Evolutionary conservation across 306 rosid genomes (phyloP).

Genomic region (Pueraria montana): DNA sequence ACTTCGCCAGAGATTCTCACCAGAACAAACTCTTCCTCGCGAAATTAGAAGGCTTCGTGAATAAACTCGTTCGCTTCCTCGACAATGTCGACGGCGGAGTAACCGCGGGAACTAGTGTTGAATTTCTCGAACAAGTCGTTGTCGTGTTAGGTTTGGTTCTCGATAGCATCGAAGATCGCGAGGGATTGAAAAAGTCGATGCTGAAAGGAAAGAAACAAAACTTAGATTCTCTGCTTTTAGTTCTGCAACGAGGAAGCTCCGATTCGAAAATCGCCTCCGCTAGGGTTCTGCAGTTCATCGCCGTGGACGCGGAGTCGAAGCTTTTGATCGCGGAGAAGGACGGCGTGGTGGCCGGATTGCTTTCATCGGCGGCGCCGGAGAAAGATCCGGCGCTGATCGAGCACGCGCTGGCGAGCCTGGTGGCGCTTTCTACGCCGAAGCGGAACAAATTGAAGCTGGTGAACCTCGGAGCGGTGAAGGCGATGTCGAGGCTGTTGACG

Average conservation of each 20-base stretch:
- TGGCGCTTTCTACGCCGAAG: constrained; percentile 63
- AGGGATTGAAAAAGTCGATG: constrained; percentile 44
- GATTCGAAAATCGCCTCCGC: constrained; percentile 64
- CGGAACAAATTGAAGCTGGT: constrained; percentile 61
- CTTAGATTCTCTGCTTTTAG: constrained; percentile 61
- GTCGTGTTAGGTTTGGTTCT: constrained; percentile 50
- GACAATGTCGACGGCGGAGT: constrained; percentile 58
- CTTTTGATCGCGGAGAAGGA: constrained; percentile 64
- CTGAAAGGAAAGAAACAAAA: constrained; percentile 51
- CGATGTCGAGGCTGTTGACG: constrained; percentile 50
- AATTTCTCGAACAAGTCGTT: constrained; percentile 56
- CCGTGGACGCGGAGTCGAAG: constrained; percentile 65
- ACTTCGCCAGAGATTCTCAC: constrained; percentile 65
- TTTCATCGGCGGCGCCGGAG: constrained; percentile 56
- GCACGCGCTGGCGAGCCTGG: constrained; percentile 57
- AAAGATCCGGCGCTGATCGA: constrained; percentile 64
- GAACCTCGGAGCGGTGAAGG: constrained; percentile 60
- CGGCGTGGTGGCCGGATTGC: constrained; percentile 58
- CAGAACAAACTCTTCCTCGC: constrained; percentile 66
- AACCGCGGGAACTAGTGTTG: not conserved
- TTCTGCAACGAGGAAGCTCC: constrained; percentile 60
- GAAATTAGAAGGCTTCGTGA: constrained; percentile 51
- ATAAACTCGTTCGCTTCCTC: constrained; percentile 58
- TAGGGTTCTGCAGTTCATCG: constrained; percentile 58
- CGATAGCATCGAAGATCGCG: constrained; percentile 51